phyloP scores from a whole-genome alignment of 768 basidiomycete genomes.

The Calocybe cyanea region DNA sequence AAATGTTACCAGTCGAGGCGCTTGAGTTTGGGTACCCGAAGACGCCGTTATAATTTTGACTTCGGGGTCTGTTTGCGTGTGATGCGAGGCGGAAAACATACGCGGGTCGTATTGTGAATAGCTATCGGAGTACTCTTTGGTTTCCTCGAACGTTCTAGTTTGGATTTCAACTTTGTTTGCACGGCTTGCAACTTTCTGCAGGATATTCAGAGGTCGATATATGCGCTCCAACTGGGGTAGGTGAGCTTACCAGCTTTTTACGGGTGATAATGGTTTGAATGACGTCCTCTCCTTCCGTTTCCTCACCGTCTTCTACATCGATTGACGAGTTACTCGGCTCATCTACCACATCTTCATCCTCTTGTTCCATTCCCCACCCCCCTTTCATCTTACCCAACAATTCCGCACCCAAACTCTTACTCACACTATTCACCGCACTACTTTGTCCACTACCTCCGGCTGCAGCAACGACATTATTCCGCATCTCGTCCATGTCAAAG shows the following conservation, averaged over 20 bases:
- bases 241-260: constrained; percentile 58
- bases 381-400: constrained; percentile 57
- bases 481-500: constrained; percentile 91
- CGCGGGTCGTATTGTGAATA: constrained; percentile 65
- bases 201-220: constrained; percentile 7
- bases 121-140: constrained; percentile 74
- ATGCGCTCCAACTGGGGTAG: constrained; percentile 1
- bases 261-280: constrained; percentile 88
- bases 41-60: constrained; percentile 43
- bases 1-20: constrained; percentile 20
- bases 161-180: constrained; percentile 44
- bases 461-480: constrained; percentile 38
- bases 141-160: constrained; percentile 49
- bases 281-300: constrained; percentile 68
- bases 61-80: constrained; percentile 62
- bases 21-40: constrained; percentile 58
- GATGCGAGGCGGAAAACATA: constrained; percentile 42
- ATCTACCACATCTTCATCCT: constrained; percentile 34
- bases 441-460: constrained; percentile 38
- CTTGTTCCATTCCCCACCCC: constrained; percentile 35
- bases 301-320: constrained; percentile 40
- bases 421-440: constrained; percentile 55
- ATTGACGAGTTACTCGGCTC: constrained; percentile 28
- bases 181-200: constrained; percentile 66
- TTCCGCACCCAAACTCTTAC: constrained; percentile 76